Conservation (phyloP, 2,329 filamentous ascomycete species). For the Ascomycota sp. region DNA sequence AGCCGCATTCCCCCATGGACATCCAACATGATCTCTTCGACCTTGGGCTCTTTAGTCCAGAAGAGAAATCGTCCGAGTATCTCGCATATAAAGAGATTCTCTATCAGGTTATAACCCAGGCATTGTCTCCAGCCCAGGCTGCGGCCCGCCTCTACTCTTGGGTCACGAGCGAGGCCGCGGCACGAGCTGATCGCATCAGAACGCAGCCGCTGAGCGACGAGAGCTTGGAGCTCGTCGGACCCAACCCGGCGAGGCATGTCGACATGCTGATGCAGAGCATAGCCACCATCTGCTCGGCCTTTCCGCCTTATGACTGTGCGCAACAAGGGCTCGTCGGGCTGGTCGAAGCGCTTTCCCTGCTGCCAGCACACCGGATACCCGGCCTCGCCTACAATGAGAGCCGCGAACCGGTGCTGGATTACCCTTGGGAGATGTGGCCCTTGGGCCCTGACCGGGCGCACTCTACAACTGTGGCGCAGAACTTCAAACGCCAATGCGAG, state of each 20-base stretch:
- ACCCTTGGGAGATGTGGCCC: constrained; percentile 1
- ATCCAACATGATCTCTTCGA: background rate
- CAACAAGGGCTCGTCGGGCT: constrained; percentile 2
- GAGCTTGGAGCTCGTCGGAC: constrained; percentile 1
- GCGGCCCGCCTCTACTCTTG: constrained; percentile 2
- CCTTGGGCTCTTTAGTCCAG: constrained; percentile 2
- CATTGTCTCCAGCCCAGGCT: constrained; percentile 1
- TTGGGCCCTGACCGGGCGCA: constrained; percentile 1
- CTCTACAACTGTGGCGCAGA: constrained; percentile 1
- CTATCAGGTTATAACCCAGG: constrained; percentile 1
- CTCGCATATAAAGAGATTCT: constrained; percentile 2
- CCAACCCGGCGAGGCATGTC: constrained; percentile 2
- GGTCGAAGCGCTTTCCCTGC: background rate
- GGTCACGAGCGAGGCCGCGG: constrained; percentile 2
- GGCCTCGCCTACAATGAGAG: constrained; percentile 1
- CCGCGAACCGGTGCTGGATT: background rate
- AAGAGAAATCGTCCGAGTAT: constrained; percentile 2
- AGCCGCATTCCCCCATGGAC: constrained; percentile 1
- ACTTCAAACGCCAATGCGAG: constrained; percentile 1
- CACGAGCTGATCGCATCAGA: background rate
- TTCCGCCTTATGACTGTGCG: constrained; percentile 1
- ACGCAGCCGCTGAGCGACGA: constrained; percentile 1
- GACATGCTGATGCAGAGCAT: constrained; percentile 2
- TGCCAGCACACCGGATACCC: constrained; percentile 2
- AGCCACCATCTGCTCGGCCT: constrained; percentile 2